Percentiles rank a stretch among this genome's conserved stretches.
Conservation (phyloP, 192 early-diverging fungal genomes). For the Podila horticola region DNA sequence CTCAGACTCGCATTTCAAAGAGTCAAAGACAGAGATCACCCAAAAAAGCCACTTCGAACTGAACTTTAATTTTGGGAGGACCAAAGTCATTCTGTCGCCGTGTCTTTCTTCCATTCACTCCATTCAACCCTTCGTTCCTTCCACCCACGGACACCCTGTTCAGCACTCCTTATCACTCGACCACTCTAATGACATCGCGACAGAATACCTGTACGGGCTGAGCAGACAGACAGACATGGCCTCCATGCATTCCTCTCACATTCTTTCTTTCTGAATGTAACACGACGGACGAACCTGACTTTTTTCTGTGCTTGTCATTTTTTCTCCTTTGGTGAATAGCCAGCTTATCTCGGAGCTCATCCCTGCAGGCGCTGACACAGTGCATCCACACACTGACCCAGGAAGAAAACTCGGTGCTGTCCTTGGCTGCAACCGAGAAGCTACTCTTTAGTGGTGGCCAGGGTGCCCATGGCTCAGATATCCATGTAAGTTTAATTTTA, state of each 20-base stretch:
- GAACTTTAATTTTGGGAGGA: background rate
- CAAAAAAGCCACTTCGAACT: background rate
- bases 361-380: constrained; percentile 16
- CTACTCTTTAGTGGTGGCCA: constrained; percentile 78
- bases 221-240: no score
- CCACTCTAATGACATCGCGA: background rate
- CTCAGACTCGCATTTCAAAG: no score
- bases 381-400: constrained; percentile 63
- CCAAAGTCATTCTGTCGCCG: background rate
- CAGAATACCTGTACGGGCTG: constrained; percentile 5
- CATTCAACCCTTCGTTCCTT: background rate
- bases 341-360: constrained; percentile 43
- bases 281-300: background rate
- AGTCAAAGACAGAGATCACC: no score
- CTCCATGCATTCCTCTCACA: no score
- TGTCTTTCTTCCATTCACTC: background rate
- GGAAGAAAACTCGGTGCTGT: constrained; percentile 68
- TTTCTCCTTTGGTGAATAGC: constrained; percentile 16
- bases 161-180: background rate
- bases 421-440: constrained; percentile 65
- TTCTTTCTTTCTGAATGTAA: background rate
- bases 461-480: constrained; percentile 58
- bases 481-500: constrained; percentile 61
- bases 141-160: background rate
- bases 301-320: background rate